Base-by-base conservation (phyloP, 495 filamentous ascomycete genomes). In the Penicillium silybi region DNA sequence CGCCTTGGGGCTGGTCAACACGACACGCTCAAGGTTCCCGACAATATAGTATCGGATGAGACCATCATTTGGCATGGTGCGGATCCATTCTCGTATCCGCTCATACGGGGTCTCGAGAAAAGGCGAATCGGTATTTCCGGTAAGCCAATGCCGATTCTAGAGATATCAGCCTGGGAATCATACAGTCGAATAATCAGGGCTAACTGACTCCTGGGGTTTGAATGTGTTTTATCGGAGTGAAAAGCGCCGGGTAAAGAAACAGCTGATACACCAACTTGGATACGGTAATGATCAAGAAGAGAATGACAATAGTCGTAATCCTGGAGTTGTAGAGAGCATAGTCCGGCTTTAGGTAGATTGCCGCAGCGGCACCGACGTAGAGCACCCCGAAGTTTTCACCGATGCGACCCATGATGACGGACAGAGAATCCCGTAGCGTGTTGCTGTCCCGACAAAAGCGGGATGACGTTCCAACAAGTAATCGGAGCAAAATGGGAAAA, bases 11-110 rank as follows among this genome's bases (percentile, higher is more conserved):
- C 69, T 80, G 1, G 82, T 85, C 19, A 85, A 54, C 1, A 92
- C 56, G 4, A 96, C 58, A 37, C 90, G 77, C 61, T 95, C 89
- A 6, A 73, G 50, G 59, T 95, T 92, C 52, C 86, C 82, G 5
- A 85, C 46, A 15, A 70, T 56, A 18, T 76, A 75, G 46, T 92
- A 97, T 6, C 85, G 80, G 26, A 97, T 83, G 16, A 97, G 53
- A 8, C 92, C 92, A 39, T 92, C 76, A 59, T 96, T 90, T 2
- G 88, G 87, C 16, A 95, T 67, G 0, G 65, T 77, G 32, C 85
- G 75, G 17, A 79, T 61, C 90, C 88, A 92, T 37, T 83, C 68
- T 23, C 67, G 63, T 64, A 81, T 72, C 0, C 80, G 80, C 11
- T 65, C 62, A 16, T 85, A 88, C 0, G 82, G 79, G 1, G 84